Evolutionary conservation across 148 eudicot genomes (phyloP), one percentile per base, ranked within the genome.

Genomic region (Camellia granthamiana): DNA sequence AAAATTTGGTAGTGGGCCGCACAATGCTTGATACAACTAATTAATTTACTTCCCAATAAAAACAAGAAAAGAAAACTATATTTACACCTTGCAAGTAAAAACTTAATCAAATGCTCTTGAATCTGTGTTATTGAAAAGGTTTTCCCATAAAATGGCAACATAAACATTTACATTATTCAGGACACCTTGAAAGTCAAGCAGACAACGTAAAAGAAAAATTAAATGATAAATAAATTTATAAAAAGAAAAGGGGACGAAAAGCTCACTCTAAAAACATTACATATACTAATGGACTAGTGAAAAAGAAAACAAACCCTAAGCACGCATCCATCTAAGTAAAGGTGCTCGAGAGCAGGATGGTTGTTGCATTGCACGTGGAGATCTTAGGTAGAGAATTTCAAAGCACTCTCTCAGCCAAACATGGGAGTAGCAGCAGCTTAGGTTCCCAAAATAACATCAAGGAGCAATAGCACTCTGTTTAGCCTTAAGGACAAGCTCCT

Each of bases 401-500:
- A 42, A 38, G 52, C 41, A 11, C 71, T 2, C 49, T 42, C 16
- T 42, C 44, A 9, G 18, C 16, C 18, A 0, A 14, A 18, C 54
- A 13, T 6, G 23, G 58, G 58, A 49, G 52, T 3, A 7, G 54
- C 21, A 54, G 63, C 46, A 5, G 5, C 7, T 5, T 56, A 38
- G 56, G n/a, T 55, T 74, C n/a, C 77, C 77, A 23, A n/a, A 42
- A 82, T 14, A 67, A 67, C 58, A 49, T 80, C 81, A 83, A 60
- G 81, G 70, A 43, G 83, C 61, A 67, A 2, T 73, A 51, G 66
- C 62, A 72, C 74, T 79, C 79, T 86, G 88, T 81, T 79, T 90
- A 58, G 92, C 95, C 83, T 84, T 90, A 18, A 90, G 77, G 63
- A 93, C 94, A 54, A 90, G 86, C 86, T 91, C 97, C 85, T 91